Evolutionary conservation across 352 stramenopile genomes (phyloP), one percentile per base, ranked within the genome.

Genomic region (Globisporangium ultimum): DNA sequence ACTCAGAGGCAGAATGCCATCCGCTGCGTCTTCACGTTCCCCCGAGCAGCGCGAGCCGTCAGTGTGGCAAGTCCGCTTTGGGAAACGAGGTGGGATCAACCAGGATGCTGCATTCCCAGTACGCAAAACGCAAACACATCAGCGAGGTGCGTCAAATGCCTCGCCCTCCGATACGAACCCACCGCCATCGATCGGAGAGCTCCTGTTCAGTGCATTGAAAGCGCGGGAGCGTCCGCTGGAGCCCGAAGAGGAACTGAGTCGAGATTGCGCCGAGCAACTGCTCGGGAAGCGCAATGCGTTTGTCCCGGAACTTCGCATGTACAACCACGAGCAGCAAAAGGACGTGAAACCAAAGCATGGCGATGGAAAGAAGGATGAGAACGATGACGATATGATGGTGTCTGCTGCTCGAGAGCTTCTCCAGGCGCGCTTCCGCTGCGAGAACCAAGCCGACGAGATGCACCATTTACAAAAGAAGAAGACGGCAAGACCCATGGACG

Each of bases 251-350:
- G 62, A 76, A 20, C 34, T 76, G 32, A 80, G 66, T 43, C 70
- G 65, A 0, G 70, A 81, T 24, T 90, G 76, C 20, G 77, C 66
- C 3, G 76, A 87, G 8, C 51, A 70, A 45, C 48, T 90, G n/a
- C 63, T 90, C 14, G 80, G 80, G 45, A 70, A 76, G 15, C 68
- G 60, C 17, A 90, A 90, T 22, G 76, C 67, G 11, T 90, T 88
- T 53, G 63, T 64, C 8, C 61, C 61, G 1, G 63, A 73, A 11
- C 50, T 75, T 10, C 60, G 60, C 20, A 55, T 58, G 48, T 0
- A 28, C 22, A 21, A 64, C 24, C 42, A 54, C 4, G 1, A 15
- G 34, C 15, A 28, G 28, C 22, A 43, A 15, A 34, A 57, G n/a
- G 21, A 51, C 11, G n/a, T 47, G 4, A 20, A 38, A 55, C 11